Base-by-base conservation (phyloP, 2,329 filamentous ascomycete species). In the Penicillium sp. region DNA sequence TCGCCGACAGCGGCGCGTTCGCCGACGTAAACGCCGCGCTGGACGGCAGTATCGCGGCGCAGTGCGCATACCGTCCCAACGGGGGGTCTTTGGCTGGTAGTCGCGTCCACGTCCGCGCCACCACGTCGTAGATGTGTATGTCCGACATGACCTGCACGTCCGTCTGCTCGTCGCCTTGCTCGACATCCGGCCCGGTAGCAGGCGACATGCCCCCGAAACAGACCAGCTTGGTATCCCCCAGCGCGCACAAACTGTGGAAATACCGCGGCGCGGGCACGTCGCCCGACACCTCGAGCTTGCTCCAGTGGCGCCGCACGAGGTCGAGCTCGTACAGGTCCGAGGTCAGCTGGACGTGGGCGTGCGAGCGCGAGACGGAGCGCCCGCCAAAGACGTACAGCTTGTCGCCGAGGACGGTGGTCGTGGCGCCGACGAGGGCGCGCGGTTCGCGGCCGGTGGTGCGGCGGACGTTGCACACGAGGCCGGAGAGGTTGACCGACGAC, bases 201-300 rank as follows among this genome's bases (percentile, higher is more conserved):
- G 93, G 92, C 9, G 93, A 97, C 94, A 99, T 99, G 64, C 94
- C 94, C 57, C 94, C 94, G 72, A 97, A 99, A 74, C 93, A 97
- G 3, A 99, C 93, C 71, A 99, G 81, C 73, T 97, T 99, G 2
- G 91, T 93, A 69, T 97, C 94, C 21, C 94, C 94, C 2, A 99
- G 77, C 1, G 90, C 83, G 71, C 94, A 99, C 71, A 97, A 89
- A 62, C 91, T 97, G 77, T 99, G 94, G 63, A 99, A 99, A 71
- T 99, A 99, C 60, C 94, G 84, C 8, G 94, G 91, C 1, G 91
- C 89, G 1, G 94, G 94, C 38, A 95, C 78, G 65, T 97, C 91
- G 46, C 94, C 94, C 26, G 79, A 82, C 0, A 90, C 86, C 53
- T 96, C 90, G 23, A 97, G 72, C 70, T 92, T 97, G 12, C 87